Evolutionary conservation across 139 green algal genomes (phyloP).

Genomic region (Chlorella vulgaris): DNA sequence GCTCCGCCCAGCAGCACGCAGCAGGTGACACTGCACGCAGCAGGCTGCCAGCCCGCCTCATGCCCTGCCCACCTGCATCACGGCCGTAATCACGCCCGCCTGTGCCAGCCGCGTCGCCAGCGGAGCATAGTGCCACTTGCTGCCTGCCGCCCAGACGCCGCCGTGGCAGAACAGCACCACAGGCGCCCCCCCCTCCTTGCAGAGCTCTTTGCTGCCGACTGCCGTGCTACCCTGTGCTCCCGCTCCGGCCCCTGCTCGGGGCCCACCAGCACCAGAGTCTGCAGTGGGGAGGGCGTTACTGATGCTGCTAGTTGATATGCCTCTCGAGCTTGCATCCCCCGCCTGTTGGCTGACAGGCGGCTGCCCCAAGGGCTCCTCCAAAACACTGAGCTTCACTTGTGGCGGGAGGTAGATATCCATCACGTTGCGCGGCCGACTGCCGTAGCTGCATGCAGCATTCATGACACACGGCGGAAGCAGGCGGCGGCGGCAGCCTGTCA

Average conservation of each 20-base stretch:
- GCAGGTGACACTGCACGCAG: neutral
- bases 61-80: conserved; percentile 35
- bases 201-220: neutral
- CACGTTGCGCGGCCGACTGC: conserved; percentile 44
- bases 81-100: conserved; percentile 60
- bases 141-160: conserved; percentile 74
- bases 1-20: neutral
- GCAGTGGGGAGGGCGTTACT: too few relatives aligned
- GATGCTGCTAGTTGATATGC: too few relatives aligned
- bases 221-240: neutral
- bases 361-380: too few relatives aligned
- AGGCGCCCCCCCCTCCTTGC: conserved; percentile 23
- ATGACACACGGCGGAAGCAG: neutral
- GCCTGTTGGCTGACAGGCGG: too few relatives aligned
- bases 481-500: too few relatives aligned
- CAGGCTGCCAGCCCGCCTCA: neutral
- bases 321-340: too few relatives aligned
- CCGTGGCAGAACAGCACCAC: conserved; percentile 86
- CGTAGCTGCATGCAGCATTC: conserved; percentile 48
- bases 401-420: conserved; percentile 77
- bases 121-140: conserved; percentile 76
- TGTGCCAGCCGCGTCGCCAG: conserved; percentile 69
- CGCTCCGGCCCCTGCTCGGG: conserved; percentile 13
- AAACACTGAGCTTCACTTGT: neutral
- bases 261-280: too few relatives aligned